Conservation (phyloP, 1,284 basidiomycete species). For the Malassezia pachydermatis region DNA sequence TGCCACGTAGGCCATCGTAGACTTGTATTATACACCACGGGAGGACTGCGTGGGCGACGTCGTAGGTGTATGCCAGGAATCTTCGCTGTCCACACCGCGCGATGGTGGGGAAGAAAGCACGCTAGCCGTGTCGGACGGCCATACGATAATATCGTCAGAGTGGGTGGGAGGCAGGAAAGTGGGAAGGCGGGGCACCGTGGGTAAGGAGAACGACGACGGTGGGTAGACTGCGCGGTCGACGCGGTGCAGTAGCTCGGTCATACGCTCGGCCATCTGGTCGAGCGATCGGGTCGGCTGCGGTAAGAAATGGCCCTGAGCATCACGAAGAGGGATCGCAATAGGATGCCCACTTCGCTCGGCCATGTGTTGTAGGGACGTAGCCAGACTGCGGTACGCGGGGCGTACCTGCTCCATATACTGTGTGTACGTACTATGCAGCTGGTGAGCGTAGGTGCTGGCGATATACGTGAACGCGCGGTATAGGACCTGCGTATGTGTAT, state of each 20-base stretch:
- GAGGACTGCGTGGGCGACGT: not conserved
- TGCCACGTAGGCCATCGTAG: not conserved
- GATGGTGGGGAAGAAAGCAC: conserved; percentile 3
- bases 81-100: not conserved
- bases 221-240: not conserved
- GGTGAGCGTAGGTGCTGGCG: not conserved
- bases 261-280: not conserved
- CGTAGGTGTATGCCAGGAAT: not conserved
- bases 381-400: no score
- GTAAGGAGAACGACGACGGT: not conserved
- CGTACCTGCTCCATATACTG: no score
- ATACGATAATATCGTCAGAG: not conserved
- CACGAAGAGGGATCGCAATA: no score
- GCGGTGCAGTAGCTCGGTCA: not conserved
- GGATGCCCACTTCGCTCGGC: no score
- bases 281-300: no score
- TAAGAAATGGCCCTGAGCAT: no score
- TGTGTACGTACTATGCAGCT: conserved; percentile 1
- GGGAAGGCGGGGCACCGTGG: not conserved
- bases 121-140: not conserved
- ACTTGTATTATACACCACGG: not conserved
- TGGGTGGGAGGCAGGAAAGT: no score
- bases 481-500: not conserved
- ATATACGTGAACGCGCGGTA: not conserved
- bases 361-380: not conserved